Percentiles rank a stretch among this genome's conserved stretches.
Conservation (phyloP, 371 early-diverging fungal species). For the Apophysomyces trapeziformis region DNA sequence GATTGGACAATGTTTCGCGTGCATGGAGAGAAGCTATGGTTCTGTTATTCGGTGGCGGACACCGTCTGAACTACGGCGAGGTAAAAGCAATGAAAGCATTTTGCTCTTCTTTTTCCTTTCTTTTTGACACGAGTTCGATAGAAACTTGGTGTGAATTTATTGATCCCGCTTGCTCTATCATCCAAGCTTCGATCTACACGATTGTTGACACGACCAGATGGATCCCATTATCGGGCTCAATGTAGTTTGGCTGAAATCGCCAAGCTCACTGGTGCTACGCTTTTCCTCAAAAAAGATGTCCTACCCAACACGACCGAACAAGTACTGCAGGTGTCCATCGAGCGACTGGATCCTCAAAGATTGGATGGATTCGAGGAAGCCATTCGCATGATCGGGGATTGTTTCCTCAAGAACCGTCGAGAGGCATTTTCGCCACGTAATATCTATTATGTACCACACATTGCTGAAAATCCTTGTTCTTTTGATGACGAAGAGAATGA, state of each 20-base stretch:
- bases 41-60: conserved; percentile 18
- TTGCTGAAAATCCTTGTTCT: not conserved
- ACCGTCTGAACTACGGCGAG: conserved; percentile 13
- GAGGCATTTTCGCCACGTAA: conserved; percentile 29
- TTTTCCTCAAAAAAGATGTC: conserved; percentile 16
- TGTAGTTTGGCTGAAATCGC: conserved; percentile 23
- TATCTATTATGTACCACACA: conserved; percentile 26
- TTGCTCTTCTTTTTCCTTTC: too few species aligned
- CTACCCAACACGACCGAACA: conserved; percentile 30
- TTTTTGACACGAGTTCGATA: not conserved
- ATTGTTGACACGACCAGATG: not conserved
- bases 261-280: conserved; percentile 8
- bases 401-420: conserved; percentile 19
- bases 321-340: conserved; percentile 19
- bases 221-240: not conserved
- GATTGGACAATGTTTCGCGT: conserved; percentile 8
- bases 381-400: conserved; percentile 19
- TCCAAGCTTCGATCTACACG: conserved; percentile 9
- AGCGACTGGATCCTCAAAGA: conserved; percentile 3
- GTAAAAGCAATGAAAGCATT: conserved; percentile 9
- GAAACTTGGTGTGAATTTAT: conserved; percentile 18
- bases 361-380: conserved; percentile 27
- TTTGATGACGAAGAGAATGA: not conserved
- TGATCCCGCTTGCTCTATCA: conserved; percentile 15
- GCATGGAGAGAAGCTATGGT: conserved; percentile 21